A percentile compares a stretch with the other conserved stretches of the same genome.
Evolutionary conservation across 306 rosid genomes (phyloP).

Genomic region (Erythrophleum fordii): DNA sequence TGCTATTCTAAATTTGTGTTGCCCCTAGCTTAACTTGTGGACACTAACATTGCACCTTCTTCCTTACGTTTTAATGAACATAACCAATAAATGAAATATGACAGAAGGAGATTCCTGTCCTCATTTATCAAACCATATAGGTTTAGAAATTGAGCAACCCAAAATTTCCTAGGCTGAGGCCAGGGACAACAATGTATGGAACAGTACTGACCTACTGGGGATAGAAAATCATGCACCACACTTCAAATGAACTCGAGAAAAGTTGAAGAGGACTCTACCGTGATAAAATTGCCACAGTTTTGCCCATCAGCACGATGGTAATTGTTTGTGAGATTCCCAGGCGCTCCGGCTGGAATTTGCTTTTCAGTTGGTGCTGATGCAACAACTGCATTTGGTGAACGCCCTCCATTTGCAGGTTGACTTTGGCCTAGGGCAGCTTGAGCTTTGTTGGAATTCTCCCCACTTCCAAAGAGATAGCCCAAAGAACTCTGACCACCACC

Average conservation of each 20-base stretch:
- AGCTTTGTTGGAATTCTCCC: constrained; percentile 50
- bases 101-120: not conserved
- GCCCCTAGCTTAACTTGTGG: not conserved
- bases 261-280: constrained; percentile 55
- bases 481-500: constrained; percentile 92
- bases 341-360: constrained; percentile 75
- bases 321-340: constrained; percentile 70
- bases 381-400: not conserved
- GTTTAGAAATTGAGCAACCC: not conserved
- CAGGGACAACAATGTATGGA: not conserved
- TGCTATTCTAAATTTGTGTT: constrained; percentile 5
- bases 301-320: constrained; percentile 85
- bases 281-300: constrained; percentile 92
- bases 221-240: constrained; percentile 8
- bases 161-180: constrained; percentile 26
- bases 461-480: constrained; percentile 83
- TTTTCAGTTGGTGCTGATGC: constrained; percentile 53
- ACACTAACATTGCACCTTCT: constrained; percentile 8
- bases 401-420: constrained; percentile 37
- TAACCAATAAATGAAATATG: not conserved
- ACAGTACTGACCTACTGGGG: not conserved
- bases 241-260: constrained; percentile 19
- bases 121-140: not conserved
- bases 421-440: constrained; percentile 42
- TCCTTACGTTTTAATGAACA: not conserved